Base-by-base conservation (phyloP, 208 protist species). In the Spongospora subterranea region DNA sequence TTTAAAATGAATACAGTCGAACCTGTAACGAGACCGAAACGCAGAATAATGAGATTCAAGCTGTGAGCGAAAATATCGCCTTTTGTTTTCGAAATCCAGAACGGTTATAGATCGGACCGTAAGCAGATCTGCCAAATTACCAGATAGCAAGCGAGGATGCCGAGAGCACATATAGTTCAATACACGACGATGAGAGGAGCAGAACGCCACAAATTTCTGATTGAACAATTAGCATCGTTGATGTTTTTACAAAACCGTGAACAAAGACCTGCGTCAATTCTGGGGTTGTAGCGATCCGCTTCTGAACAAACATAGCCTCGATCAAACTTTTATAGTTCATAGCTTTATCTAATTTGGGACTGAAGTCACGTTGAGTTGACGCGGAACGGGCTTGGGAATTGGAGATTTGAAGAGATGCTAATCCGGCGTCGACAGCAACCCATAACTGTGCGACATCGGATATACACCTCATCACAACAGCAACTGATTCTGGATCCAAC, bases 71-170 rank as follows among this genome's bases (percentile, higher is more conserved):
- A 91, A 91, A 35, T 91, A 76, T 41, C 40, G 89, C 32, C 66
- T 45, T 66, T 91, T 91, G 89, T 91, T 91, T n/a, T 91, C 39
- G 50, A 91, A 91, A 76, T 91, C 66, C 11, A 91, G 45, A n/a
- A 91, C 66, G 60, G 89, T 91, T 29, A 17, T 90, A 24, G 89
- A 38, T 11, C 88, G 35, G 60, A 43, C 35, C 6, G 71, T 39
- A 13, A 82, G 6, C n/a, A 82, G n/a, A 40, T 35, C 71, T 35
- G n/a, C 6, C 13, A 82, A 35, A 6, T 6, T 40, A 6, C 71
- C 71, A n/a, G 71, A 82, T 20, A 82, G 71, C 35, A 82, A n/a
- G 6, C n/a, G 6, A 43, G 71, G 71, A 35, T 82, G 35, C 6
- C 71, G 71, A 43, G 17, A 39, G 40, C 71, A 82, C 71, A 82